Percentiles rank a stretch among this genome's conserved stretches.
These are phyloP conservation scores for Colletotrichum melonis DNA, from an alignment of 2,329 filamentous ascomycete genomes.

Conservation along the genomic window DNA sequence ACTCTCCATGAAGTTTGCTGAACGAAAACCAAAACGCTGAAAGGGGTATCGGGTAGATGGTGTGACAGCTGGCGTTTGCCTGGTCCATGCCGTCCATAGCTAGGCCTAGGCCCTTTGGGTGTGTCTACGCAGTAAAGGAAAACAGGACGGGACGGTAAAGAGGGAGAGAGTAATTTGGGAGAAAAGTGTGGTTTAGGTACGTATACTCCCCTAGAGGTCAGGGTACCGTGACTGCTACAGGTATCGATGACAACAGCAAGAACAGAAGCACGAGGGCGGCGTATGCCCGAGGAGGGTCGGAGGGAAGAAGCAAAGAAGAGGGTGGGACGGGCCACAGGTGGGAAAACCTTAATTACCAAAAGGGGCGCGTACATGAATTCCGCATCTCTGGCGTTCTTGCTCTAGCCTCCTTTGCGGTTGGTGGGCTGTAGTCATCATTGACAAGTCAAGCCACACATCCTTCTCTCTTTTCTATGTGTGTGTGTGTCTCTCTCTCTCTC, in stretches of 20 bases:
- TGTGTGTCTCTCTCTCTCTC: no score
- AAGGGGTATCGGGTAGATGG: neutral
- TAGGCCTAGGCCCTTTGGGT: neutral
- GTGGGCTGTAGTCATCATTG: neutral
- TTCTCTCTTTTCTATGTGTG: neutral
- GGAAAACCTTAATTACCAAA: slow-evolving; percentile 21
- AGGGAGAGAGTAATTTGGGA: no score
- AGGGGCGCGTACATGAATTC: neutral
- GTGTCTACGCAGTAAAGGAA: neutral
- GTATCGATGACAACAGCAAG: neutral
- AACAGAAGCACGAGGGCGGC: neutral
- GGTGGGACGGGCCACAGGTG: neutral
- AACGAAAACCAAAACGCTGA: neutral
- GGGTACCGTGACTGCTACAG: neutral
- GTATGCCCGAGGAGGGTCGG: neutral
- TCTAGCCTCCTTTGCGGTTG: neutral
- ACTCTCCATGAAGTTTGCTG: no score
- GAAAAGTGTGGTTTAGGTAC: no score
- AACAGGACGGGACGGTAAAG: neutral
- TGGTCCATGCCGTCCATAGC: neutral
- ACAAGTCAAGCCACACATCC: neutral
- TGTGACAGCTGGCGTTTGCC: neutral
- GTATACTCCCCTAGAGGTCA: neutral
- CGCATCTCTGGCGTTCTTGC: neutral
- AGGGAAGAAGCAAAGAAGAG: neutral